Evolutionary conservation across 2,329 filamentous ascomycete species (phyloP), one percentile per base, ranked within the genome.

Genomic region (Leptosphaerulina australis): DNA sequence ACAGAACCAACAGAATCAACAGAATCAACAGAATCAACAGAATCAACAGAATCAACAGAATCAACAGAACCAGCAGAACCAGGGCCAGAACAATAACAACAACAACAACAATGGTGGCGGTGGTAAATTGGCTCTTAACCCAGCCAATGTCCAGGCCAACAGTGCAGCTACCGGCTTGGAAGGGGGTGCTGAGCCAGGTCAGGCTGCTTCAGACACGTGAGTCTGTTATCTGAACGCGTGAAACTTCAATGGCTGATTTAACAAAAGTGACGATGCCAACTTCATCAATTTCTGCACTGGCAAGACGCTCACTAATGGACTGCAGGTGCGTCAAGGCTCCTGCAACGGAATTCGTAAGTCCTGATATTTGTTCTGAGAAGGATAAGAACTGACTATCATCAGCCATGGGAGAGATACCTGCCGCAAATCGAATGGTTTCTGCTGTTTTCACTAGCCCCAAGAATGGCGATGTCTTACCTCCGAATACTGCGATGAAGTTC

Each of bases 241-340:
- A 11, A 18, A 15, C 3, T 2, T 15, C 7, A n/a, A n/a, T 15
- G 15, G 15, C 54, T 62, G 26, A 62, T 24, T 18, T 14, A 4
- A 24, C 25, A 10, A 9, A 38, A 81, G 77, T 30, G 77, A 81
- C 51, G 40, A 68, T 15, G 75, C 76, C 64, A 84, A 84, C 71
- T 84, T 84, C 68, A 83, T 84, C 76, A 83, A 83, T 72, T 81
- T 83, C 69, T 85, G 82, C 63, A 64, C 72, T 5, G 80, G 80
- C 53, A 77, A 80, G 64, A 77, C 74, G 3, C 61, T 81, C 47
- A 84, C 82, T 53, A 83, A 84, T 56, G 82, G 82, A 54, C 69
- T 73, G 5, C 81, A 84, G 57, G 67, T 75, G 54, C 68, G 72
- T 29, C 63, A 53, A 0, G 81, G 81, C 8, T 83, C 81, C 34